Evolutionary conservation across 108 stramenopile species (phyloP).

Genomic region (Nitzschia sp.): DNA sequence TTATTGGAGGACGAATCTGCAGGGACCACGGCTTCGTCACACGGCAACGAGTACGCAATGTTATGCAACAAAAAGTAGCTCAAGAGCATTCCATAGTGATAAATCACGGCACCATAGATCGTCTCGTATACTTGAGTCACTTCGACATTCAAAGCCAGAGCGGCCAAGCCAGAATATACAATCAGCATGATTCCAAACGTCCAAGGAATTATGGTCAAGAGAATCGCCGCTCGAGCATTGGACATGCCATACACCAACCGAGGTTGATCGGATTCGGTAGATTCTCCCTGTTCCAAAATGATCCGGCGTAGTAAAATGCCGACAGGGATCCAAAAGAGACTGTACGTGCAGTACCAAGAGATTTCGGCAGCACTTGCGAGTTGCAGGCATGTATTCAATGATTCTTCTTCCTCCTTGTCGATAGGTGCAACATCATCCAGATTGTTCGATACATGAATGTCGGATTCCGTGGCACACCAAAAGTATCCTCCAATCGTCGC

Average conservation of each 20-base stretch:
- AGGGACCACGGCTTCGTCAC: neutral
- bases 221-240: neutral
- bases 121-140: neutral
- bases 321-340: neutral
- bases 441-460: neutral
- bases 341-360: neutral
- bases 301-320: neutral
- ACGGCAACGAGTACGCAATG: slow-evolving; percentile 2
- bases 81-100: slow-evolving; percentile 5
- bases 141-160: neutral
- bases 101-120: neutral
- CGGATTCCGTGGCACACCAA: slow-evolving; percentile 4
- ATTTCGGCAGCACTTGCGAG: neutral
- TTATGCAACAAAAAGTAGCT: slow-evolving; percentile 7
- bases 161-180: neutral
- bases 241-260: neutral
- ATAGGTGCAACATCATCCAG: neutral
- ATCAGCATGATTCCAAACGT: slow-evolving; percentile 6
- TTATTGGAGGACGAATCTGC: slow-evolving; percentile 3
- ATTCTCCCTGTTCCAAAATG: neutral
- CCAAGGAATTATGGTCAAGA: neutral
- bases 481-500: neutral
- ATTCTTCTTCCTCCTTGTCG: neutral
- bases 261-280: neutral
- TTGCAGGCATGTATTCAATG: neutral